Evolutionary conservation across 129 eudicot species (phyloP).

Genomic region (Heracleum sosnowskyi): DNA sequence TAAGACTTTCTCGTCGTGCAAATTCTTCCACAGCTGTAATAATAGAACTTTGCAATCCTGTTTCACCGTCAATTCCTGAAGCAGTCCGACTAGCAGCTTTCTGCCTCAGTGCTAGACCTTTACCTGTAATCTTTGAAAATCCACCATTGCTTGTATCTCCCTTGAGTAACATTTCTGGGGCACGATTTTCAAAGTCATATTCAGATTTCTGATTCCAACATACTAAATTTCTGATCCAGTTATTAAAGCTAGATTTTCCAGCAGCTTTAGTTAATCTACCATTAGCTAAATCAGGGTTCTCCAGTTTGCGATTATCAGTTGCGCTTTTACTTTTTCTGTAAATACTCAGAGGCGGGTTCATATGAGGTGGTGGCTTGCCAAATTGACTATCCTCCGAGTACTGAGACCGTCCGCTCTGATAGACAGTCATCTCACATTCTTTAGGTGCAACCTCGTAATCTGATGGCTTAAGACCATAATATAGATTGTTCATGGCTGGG

Average conservation of each 20-base stretch:
- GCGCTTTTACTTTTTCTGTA: constrained; percentile 58
- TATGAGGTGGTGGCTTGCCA: constrained; percentile 13
- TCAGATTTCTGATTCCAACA: constrained; percentile 60
- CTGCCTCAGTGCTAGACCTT: constrained; percentile 61
- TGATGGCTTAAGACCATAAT: constrained; percentile 49
- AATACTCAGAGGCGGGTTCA: constrained; percentile 37
- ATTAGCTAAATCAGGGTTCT: constrained; percentile 18
- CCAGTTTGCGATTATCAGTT: constrained; percentile 33
- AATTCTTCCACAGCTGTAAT: constrained; percentile 40
- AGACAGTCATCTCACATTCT: constrained; percentile 50
- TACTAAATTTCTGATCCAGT: constrained; percentile 43
- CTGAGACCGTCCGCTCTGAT: constrained; percentile 30
- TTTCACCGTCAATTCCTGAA: constrained; percentile 34
- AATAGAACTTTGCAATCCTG: constrained; percentile 20
- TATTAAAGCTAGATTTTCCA: constrained; percentile 26
- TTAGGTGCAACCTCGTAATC: constrained; percentile 26
- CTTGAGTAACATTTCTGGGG: constrained; percentile 68
- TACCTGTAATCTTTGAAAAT: constrained; percentile 61
- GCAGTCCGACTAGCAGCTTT: constrained; percentile 39
- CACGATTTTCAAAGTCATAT: constrained; percentile 31
- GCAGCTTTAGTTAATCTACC: constrained; percentile 14
- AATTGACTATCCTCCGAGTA: constrained; percentile 26
- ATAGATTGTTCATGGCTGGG: constrained; percentile 48
- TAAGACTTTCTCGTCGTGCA: constrained; percentile 20
- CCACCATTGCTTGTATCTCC: constrained; percentile 47